Conservation (phyloP, 139 green algal species). For the Gonium pectorale region DNA sequence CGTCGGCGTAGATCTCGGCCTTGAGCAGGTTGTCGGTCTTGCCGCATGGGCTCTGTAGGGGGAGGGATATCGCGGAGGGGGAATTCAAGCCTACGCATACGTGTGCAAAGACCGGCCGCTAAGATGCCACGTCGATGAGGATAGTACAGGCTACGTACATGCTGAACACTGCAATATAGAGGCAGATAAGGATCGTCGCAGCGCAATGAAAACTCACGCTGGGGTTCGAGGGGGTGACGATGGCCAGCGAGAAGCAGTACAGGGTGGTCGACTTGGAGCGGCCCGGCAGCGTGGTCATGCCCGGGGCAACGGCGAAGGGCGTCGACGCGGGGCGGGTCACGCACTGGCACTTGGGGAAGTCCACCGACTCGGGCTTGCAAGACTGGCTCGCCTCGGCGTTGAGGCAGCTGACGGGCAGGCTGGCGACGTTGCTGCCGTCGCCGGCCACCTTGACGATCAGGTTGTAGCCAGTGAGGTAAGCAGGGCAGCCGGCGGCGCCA, state of each 20-base stretch:
- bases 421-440: background rate
- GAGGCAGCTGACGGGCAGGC: background rate
- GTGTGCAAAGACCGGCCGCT: too few relatives aligned
- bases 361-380: background rate
- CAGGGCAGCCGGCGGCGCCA: background rate
- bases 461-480: background rate
- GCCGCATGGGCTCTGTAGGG: background rate
- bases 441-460: background rate
- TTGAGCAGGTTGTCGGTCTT: background rate
- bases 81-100: too few relatives aligned
- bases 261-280: background rate
- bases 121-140: too few relatives aligned
- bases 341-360: constrained; percentile 21
- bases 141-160: background rate
- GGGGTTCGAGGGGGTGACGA: background rate
- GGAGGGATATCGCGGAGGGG: background rate
- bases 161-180: background rate
- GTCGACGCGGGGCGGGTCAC: background rate
- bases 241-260: background rate
- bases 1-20: constrained; percentile 27
- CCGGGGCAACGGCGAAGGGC: background rate
- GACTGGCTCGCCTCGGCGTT: background rate
- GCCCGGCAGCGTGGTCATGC: background rate
- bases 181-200: background rate
- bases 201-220: background rate